A percentile compares a stretch with the other conserved stretches of the same genome.
phyloP scores from a whole-genome alignment of 2,329 filamentous ascomycete genomes.

The Fusarium tricinctum region DNA sequence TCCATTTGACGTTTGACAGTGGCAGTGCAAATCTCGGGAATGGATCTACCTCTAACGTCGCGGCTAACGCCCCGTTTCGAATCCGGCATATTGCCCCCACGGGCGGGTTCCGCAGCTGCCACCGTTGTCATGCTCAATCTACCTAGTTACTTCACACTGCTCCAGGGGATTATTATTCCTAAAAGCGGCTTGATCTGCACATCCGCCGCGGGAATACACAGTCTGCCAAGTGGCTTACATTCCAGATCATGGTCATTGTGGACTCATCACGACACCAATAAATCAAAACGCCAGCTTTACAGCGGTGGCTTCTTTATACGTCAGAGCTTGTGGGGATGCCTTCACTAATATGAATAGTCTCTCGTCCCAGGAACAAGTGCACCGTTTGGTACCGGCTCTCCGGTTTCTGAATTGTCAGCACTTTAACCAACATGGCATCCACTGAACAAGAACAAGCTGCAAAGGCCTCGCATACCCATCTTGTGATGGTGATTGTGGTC shows the following conservation, averaged over 20 bases:
- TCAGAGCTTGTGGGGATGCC: background rate
- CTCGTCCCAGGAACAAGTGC: background rate
- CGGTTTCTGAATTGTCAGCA: background rate
- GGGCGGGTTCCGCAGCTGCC: no score
- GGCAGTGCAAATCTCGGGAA: background rate
- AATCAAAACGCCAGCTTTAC: background rate
- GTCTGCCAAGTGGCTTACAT: background rate
- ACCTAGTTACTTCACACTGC: background rate
- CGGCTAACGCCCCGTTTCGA: background rate
- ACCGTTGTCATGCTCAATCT: background rate
- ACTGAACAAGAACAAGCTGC: background rate
- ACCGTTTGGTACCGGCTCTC: background rate
- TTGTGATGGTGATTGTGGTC: constrained; percentile 10
- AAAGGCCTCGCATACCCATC: background rate
- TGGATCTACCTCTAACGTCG: background rate
- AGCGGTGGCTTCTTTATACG: background rate
- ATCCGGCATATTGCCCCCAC: background rate
- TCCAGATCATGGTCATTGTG: background rate
- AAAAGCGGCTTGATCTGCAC: background rate
- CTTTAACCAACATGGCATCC: background rate
- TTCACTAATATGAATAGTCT: background rate
- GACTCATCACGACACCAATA: no score
- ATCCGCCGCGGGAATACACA: background rate
- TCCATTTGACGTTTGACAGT: background rate
- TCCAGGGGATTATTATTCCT: background rate